Base-by-base conservation (phyloP, 2,329 filamentous ascomycete genomes). In the Furcasterigmium sp. region DNA sequence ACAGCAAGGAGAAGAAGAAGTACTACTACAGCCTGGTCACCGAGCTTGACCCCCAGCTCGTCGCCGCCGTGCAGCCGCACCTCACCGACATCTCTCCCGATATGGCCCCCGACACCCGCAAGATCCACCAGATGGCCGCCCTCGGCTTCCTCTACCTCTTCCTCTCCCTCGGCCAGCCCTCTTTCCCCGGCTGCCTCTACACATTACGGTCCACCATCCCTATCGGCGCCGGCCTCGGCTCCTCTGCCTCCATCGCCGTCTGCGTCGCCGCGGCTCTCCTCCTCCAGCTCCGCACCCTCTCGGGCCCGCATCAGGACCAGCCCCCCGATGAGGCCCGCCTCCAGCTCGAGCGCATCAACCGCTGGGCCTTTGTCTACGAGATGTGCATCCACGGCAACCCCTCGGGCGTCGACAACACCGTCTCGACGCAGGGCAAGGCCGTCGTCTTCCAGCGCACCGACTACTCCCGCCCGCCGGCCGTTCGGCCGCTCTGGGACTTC, bases 321-420 rank as follows among this genome's bases (percentile, higher is more conserved):
- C 88, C 90, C 4, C 68, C 82, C 1, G 83, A 89, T 43, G 93
- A 98, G 67, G 88, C 88, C n/a, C 82, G 87, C 46, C 67, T 90
- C 35, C 91, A 98, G 61, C 78, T 97, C 23, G 91, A 97, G 68
- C 82, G 91, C 50, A 96, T 98, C 67, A 98, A 98, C 64, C 80
- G 87, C 48, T 98, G 94, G 93, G 91, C 93, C 0, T 97, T 96
- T 63, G 93, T 98, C 1, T 86, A 86, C 19, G 93, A 98, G 63
- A 86, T 97, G 81, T 93, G 90, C 65, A 96, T 97, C 50, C 93
- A 98, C 60, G 93, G 91, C 29, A 97, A 95, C 58, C 93, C 93
- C 1, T 95, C 89, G 0, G 93, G 93, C 0, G 88, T 98, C 35
- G 93, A 98, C 67, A 98, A 98, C 64, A 98, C 93, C 3, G 91